Evolutionary conservation across 1,139 yeast species (phyloP), one percentile per base, ranked within the genome.

Genomic region (Protomyces lactucae-debilis): DNA sequence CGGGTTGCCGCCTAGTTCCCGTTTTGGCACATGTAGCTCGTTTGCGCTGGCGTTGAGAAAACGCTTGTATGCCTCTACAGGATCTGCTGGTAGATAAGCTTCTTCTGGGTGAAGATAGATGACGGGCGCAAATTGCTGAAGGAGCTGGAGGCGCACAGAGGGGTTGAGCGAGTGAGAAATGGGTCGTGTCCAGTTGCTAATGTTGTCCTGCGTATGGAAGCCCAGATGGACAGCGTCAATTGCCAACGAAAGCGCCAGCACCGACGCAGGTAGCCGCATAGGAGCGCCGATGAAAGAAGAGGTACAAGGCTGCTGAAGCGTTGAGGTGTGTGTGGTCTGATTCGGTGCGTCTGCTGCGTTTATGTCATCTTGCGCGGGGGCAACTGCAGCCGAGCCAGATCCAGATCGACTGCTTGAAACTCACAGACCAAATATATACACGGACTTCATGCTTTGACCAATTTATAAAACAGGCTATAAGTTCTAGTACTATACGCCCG

Each of bases 131-230:
- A 59, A 59, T 18, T 32, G 37, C 16, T 36, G 28, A 35, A 59
- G 52, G 21, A 52, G 32, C 14, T 28, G 57, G 21, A n/a, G 21
- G 23, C 63, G 25, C 23, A 59, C 18, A 10, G 43, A 12, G 14
- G 53, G 40, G 23, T 52, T 43, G 45, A 59, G 12, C 16, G 63
- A 51, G 16, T 21, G 12, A 18, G 63, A 36, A n/a, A 52, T 2
- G 32, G 63, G 63, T 39, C 57, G 36, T 37, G 63, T 59, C 63
- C 63, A 59, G 12, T 59, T 59, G 52, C 45, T 14, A 23, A n/a
- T 37, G 46, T 51, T 21, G 54, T 40, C 36, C 39, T 12, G 28
- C 21, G 25, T 8, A 5, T n/a, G 21, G 25, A 43, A 18, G 12
- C 48, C 48, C 23, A 43, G 28, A 21, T 18, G 21, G 5, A 43